Evolutionary conservation across 192 early-diverging fungal species (phyloP), one percentile per base, ranked within the genome.

Genomic region (Spizellomyces sp.): DNA sequence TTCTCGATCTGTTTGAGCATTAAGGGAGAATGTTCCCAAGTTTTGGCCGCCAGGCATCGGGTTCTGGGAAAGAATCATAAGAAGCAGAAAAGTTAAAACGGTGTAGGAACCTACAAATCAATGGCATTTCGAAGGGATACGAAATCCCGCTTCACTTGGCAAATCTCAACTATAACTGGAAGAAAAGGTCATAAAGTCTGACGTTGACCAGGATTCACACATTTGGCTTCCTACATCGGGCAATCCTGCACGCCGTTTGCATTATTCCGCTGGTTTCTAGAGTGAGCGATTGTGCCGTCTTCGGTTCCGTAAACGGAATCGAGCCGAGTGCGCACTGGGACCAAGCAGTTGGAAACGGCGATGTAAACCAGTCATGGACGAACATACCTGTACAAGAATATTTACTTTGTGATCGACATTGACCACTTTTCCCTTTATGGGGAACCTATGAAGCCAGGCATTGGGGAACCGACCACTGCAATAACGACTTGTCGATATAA

Each of bases 1-100:
- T 80, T 82, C 9, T 85, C 81, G 27, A 90, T 76, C 71, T 90
- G 89, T 68, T 84, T 80, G 19, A 88, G 46, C 21, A 86, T 47
- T 5, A 79, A 72, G 4, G 82, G 68, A 5, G 78, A 72, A 46
- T 77, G 58, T 45, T 87, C 86, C 75, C 80, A 80, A 45, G 79
- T 78, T 58, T 72, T 76, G 8, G 81, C 79, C 17, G 62, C 62
- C 12, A 84, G 71, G 75, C 83, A 50, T 67, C 83, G 70, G 58
- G 79, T 45, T 66, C 72, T 81, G 47, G 9, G 15, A 22, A 7
- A 48, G 44, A 3, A 36, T 36, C 3, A 36, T 36, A 36, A 36
- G 27, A 36, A 36, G 19, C 21, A 9, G 5, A 68, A 19, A 43
- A 9, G 46, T 10, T 52, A 27, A 36, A 36, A 36, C 27, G 27